These are phyloP conservation scores for Penicillium freii DNA, from an alignment of 2,329 filamentous ascomycete species.

Conservation along the genomic window DNA sequence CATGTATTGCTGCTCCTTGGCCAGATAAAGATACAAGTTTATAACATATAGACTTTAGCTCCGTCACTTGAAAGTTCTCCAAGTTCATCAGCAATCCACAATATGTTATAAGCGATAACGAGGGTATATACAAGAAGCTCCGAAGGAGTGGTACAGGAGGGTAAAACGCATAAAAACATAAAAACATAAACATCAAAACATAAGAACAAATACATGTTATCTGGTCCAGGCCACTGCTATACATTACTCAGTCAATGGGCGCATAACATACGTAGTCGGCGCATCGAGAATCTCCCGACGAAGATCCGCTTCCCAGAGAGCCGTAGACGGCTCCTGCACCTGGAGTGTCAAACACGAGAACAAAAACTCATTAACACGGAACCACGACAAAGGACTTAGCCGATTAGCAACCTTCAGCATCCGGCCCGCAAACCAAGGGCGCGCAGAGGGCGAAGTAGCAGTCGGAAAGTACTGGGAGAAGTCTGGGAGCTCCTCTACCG, in stretches of 20 bases:
- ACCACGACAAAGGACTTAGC: conserved; percentile 34
- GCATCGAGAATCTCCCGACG: conserved; percentile 39
- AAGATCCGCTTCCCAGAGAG: conserved; percentile 33
- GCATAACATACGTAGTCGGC: conserved; percentile 38
- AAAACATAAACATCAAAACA: neutral
- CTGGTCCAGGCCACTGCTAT: neutral
- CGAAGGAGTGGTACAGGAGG: neutral
- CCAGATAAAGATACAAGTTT: neutral
- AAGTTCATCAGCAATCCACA: neutral
- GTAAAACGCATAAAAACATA: neutral
- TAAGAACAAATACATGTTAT: neutral
- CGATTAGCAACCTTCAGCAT: conserved; percentile 44
- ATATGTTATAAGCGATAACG: neutral
- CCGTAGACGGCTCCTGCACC: conserved; percentile 21
- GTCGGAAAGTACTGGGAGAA: conserved; percentile 31
- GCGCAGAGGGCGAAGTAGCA: conserved; percentile 27
- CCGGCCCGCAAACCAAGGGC: conserved; percentile 42
- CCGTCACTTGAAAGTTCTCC: neutral
- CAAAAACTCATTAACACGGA: conserved; percentile 37
- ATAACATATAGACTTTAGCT: no score
- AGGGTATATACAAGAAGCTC: neutral
- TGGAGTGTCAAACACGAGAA: conserved; percentile 37
- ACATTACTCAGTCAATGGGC: conserved; percentile 16
- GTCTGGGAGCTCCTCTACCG: conserved; percentile 17
- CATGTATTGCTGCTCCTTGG: neutral